Base-by-base conservation (phyloP, 345 rosid genomes). In the Garcia nutans region DNA sequence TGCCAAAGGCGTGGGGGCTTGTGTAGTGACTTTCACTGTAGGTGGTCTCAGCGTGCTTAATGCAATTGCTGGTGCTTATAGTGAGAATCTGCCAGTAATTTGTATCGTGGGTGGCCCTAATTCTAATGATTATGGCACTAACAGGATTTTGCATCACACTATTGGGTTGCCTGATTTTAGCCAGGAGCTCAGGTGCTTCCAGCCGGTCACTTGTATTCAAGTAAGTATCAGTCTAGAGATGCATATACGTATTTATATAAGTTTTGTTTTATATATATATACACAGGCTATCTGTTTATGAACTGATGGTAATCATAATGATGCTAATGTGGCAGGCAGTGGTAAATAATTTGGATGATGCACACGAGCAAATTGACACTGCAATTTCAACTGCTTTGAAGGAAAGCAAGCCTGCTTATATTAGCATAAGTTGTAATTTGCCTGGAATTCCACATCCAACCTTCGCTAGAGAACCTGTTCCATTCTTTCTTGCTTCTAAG, bases 11-110 rank as follows among this genome's bases (percentile, higher is more conserved):
- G 88, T 90, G 31, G 93, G 93, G 8, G 93, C 93, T 12, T 90
- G 93, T 49, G 93, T 84, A 2, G 93, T 88, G 68, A 90, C 93
- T 26, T 90, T 90, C 87, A 88, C 93, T n/a, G 93, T 90, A 8
- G 93, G 93, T 10, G 93, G 93, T 42, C 89, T 90, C 23, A 90
- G 93, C 58, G 88, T 88, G 71, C 47, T 90, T 47, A 90, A 90
- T 64, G 93, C 93, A 2, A 88, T 88, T 31, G 94, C 94, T 2
- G 94, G 94, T 55, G 92, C 94, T 44, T 87, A 82, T 59, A 90
- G 94, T 70, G 94, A 90, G 91, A 90, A 90, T 75, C 63, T 90
- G 81, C 94, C 92, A 0, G 83, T 90, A 44, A 87, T 90, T 41
- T 88, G 94, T 17, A 87, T 90, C 15, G 92, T 79, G 20, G 92